phyloP scores from a whole-genome alignment of 257 asterid species.

The Fraxinus anomala region DNA sequence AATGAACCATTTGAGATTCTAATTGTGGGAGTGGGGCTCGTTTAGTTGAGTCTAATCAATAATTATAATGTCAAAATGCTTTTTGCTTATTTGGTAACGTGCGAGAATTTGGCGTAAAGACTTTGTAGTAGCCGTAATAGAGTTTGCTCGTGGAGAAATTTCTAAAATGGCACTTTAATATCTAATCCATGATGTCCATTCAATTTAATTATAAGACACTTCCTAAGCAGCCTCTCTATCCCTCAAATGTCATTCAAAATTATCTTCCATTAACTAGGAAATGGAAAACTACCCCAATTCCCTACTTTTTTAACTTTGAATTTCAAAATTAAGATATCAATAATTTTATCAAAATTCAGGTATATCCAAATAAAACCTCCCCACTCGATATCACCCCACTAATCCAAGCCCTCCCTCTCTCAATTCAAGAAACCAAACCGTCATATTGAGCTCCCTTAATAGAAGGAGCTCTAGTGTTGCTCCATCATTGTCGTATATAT shows the following conservation, averaged over 20 bases:
- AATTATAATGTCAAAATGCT: conserved; percentile 15
- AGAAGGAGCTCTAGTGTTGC: no score
- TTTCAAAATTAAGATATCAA: no score
- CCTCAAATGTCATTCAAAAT: background rate
- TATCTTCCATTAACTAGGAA: background rate
- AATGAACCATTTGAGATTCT: conserved; percentile 42
- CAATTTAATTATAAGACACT: background rate
- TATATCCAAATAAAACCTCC: no score
- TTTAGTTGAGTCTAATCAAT: conserved; percentile 75
- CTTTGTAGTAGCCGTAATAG: background rate
- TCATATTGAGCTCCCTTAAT: no score
- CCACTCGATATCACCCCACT: no score
- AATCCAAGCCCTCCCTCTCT: no score
- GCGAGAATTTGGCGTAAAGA: conserved; percentile 9
- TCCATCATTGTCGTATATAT: no score
- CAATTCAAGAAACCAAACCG: no score
- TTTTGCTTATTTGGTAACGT: conserved; percentile 39
- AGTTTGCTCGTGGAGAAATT: background rate
- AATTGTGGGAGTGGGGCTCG: conserved; percentile 23
- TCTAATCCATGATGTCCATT: background rate
- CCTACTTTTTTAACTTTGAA: no score
- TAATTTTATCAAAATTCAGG: no score
- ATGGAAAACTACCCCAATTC: no score
- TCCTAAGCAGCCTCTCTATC: background rate
- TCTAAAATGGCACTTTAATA: conserved; percentile 4